Conservation (phyloP, 768 basidiomycete genomes). For the Pulveroboletus sp. region DNA sequence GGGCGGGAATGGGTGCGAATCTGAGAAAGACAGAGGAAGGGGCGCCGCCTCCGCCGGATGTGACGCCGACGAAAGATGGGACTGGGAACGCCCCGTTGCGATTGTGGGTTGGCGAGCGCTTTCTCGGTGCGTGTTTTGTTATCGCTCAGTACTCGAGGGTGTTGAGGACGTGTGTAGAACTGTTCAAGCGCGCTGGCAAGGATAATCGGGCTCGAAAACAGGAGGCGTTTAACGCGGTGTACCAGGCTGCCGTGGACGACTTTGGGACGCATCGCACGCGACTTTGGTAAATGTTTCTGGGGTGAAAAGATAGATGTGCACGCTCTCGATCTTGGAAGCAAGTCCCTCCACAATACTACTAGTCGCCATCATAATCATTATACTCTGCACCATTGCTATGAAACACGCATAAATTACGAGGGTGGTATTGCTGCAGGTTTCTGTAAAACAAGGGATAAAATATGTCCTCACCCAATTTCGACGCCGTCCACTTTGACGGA, state of each 20-base stretch:
- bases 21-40: conserved; percentile 20
- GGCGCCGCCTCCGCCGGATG: not conserved
- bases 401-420: too few species aligned
- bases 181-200: conserved; percentile 58
- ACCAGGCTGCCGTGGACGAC: conserved; percentile 24
- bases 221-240: conserved; percentile 39
- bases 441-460: too few species aligned
- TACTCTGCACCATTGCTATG: too few species aligned
- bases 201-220: conserved; percentile 46
- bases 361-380: too few species aligned
- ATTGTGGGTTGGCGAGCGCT: conserved; percentile 71
- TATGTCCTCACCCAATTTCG: conserved; percentile 45
- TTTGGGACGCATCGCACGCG: conserved; percentile 12
- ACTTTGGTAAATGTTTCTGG: conserved; percentile 13
- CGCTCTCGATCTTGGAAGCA: too few species aligned
- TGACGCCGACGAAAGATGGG: conserved; percentile 24
- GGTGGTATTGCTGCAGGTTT: too few species aligned
- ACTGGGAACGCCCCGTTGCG: conserved; percentile 65
- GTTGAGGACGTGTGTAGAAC: conserved; percentile 36
- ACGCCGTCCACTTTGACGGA: conserved; percentile 64
- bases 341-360: too few species aligned
- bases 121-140: conserved; percentile 45
- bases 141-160: not conserved
- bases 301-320: not conserved
- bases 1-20: conserved; percentile 59